Base-by-base conservation (phyloP, 2,329 filamentous ascomycete species). In the Fusarium buxicola region DNA sequence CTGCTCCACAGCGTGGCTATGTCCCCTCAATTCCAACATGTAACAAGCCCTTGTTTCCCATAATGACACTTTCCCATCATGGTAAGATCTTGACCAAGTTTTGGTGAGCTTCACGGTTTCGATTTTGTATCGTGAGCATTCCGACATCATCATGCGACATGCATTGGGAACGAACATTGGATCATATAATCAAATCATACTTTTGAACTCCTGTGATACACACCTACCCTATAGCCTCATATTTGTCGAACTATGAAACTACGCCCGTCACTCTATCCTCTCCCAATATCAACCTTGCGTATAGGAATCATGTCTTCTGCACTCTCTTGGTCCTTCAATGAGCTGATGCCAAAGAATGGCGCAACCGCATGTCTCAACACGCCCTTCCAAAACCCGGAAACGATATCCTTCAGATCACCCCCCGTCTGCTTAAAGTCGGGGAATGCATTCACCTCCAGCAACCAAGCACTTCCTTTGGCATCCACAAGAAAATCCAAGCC, bases 391-490 rank as follows among this genome's bases (percentile, higher is more conserved):
- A 99, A 82, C 8, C 88, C 90, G 16, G 81, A 85, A 21, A 99
- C 89, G 35, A 98, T 76, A 0, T 79, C 85, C 72, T 84, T 86
- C 64, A 96, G 77, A 54, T 91, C 89, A 1, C 92, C 93, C 8
- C 95, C 95, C 13, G 93, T 97, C 85, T 98, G 94, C 72, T 86
- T 88, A 73, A 98, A 98, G 78, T 99, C 95, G 9, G 95, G 95
- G 77, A 96, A 99, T 1, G 94, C 92, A 80, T 99, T 99, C 28
- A 96, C 86, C 80, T 99, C 95, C 54, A 99, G 80, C 71, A 99
- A 75, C 87, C 89, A 97, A 4, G 87, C 85, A 4, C 72, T 82
- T 0, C 87, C 89, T 8, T 74, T 70, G 1, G 74, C 82, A 70
- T 93, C 92, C 9, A 97, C 88, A 70, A 99, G 76, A 73, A 95